Percentiles rank a stretch among this genome's conserved stretches.
These are phyloP conservation scores for Cryphonectria nitschkei DNA, from an alignment of 2,329 filamentous ascomycete species.

Conservation along the genomic window DNA sequence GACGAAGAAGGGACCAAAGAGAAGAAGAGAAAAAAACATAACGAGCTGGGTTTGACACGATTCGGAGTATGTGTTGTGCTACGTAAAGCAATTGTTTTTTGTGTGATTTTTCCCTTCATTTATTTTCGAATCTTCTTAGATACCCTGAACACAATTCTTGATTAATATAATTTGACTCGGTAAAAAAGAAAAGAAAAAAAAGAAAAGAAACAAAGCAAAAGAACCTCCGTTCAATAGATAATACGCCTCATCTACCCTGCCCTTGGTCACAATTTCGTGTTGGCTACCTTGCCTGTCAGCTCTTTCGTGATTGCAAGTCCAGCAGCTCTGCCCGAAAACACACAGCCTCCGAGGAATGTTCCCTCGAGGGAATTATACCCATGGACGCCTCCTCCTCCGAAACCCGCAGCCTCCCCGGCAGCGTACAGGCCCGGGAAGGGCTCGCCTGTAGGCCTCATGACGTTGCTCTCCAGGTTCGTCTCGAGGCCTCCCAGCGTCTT, in stretches of 20 bases:
- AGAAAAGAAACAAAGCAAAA: neutral
- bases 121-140: slow-evolving; percentile 1
- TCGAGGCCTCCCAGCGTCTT: slow-evolving; percentile 65
- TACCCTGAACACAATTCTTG: slow-evolving; percentile 8
- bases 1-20: neutral
- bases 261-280: slow-evolving; percentile 20
- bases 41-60: neutral
- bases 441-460: slow-evolving; percentile 53
- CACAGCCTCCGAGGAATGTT: slow-evolving; percentile 65
- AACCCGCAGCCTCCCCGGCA: slow-evolving; percentile 63
- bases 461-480: slow-evolving; percentile 60
- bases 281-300: slow-evolving; percentile 31
- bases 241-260: neutral
- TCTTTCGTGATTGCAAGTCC: slow-evolving; percentile 59
- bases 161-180: neutral
- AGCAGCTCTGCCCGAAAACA: slow-evolving; percentile 63
- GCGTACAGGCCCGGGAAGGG: slow-evolving; percentile 60
- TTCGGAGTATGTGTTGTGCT: neutral
- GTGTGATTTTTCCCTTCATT: neutral
- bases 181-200: neutral
- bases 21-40: neutral
- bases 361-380: slow-evolving; percentile 66
- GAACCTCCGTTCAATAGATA: no score
- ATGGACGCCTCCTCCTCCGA: slow-evolving; percentile 65
- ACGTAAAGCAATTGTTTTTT: neutral